Evolutionary conservation across 148 eudicot genomes (phyloP).

Genomic region (Linanthus parryae): DNA sequence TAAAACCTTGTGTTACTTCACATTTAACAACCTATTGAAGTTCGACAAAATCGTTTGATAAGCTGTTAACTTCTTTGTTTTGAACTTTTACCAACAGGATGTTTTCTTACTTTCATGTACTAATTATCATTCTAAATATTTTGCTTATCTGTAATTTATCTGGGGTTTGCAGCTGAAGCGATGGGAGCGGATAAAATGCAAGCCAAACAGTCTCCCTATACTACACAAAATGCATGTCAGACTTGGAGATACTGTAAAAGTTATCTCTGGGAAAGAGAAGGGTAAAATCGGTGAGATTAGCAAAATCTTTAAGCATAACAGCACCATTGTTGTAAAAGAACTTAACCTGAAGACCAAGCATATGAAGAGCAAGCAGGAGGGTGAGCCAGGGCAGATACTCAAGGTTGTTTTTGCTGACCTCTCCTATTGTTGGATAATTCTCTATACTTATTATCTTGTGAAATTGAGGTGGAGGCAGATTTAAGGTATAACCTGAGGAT

Average conservation of each 20-base stretch:
- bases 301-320: constrained; percentile 70
- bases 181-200: constrained; percentile 93
- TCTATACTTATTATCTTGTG: neutral
- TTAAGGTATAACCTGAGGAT: too few relatives aligned
- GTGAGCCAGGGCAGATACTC: constrained; percentile 79
- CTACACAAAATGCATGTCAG: constrained; percentile 92
- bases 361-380: constrained; percentile 69
- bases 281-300: constrained; percentile 82
- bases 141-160: too few relatives aligned
- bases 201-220: constrained; percentile 88
- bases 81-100: too few relatives aligned
- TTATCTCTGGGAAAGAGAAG: constrained; percentile 82
- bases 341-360: constrained; percentile 92
- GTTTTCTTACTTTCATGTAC: too few relatives aligned
- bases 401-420: constrained; percentile 36
- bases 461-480: too few relatives aligned
- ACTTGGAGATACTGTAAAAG: constrained; percentile 90
- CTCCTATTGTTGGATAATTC: neutral
- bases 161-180: constrained; percentile 74
- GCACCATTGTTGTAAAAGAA: constrained; percentile 68
- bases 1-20: too few relatives aligned
- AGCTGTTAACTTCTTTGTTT: too few relatives aligned
- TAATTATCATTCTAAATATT: too few relatives aligned
- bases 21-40: too few relatives aligned
- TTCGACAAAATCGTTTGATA: too few relatives aligned